phyloP scores from a whole-genome alignment of 495 filamentous ascomycete species.

The Penicillium waksmanii region DNA sequence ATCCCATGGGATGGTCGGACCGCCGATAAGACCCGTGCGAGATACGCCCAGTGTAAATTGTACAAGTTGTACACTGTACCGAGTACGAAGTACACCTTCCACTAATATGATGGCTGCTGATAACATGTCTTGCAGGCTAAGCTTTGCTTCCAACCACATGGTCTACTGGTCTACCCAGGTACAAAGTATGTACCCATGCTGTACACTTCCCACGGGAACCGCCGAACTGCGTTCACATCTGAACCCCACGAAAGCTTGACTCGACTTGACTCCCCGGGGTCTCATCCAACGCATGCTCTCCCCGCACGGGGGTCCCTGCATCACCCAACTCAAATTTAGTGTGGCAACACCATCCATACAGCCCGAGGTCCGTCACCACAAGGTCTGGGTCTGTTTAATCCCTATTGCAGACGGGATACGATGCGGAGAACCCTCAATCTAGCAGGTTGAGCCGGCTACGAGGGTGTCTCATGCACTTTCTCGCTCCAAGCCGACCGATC shows the following conservation, averaged over 20 bases:
- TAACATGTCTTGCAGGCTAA: background rate
- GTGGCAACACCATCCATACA: constrained; percentile 1
- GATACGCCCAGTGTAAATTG: too few species aligned
- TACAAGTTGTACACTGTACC: too few species aligned
- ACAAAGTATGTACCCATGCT: too few species aligned
- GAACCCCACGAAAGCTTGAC: background rate
- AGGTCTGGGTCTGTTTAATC: background rate
- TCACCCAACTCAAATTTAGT: background rate
- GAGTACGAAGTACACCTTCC: too few species aligned
- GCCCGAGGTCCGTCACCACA: background rate
- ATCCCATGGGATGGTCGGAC: background rate
- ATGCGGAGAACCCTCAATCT: constrained; percentile 8
- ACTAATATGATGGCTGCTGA: too few species aligned
- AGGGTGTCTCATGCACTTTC: constrained; percentile 1
- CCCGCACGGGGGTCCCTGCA: background rate
- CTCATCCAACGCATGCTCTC: background rate
- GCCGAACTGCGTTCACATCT: constrained; percentile 18
- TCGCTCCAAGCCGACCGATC: background rate
- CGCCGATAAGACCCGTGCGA: constrained; percentile 16
- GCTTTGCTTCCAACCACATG: background rate
- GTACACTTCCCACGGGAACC: constrained; percentile 8
- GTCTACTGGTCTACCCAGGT: too few species aligned
- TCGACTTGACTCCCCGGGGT: background rate
- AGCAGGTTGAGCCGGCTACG: constrained; percentile 18
- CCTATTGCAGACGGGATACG: background rate